Base-by-base conservation (phyloP, 768 basidiomycete genomes). In the Boletellus emodensis region DNA sequence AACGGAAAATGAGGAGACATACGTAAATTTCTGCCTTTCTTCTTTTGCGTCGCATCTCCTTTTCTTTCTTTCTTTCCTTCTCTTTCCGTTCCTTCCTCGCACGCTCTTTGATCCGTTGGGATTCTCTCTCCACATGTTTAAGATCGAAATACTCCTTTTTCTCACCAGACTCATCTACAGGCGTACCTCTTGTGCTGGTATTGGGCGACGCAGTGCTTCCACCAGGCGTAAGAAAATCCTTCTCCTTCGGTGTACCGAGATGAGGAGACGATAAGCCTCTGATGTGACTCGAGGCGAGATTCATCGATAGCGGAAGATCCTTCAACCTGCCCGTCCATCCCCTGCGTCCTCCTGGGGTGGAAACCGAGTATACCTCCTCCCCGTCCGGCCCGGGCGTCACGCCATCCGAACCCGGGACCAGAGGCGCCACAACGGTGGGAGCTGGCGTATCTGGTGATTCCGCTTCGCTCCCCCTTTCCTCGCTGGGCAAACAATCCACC, bases 11-110 rank as follows among this genome's bases (percentile, higher is more conserved):
- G 13, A 30, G 33, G 39, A 15, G 46, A 71, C 83, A 59, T 61
- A 90, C 89, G 64, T 81, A 91, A 49, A 90, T 78, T 67, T 90
- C 84, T 5, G 85, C 82, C 66, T 84, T 84, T 72, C 79, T 83
- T 61, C 84, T 74, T 64, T 84, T 83, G 48, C 73, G 67, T 60
- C 72, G 75, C 51, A 65, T 72, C 51, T 70, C 59, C 56, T 74
- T 72, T 41, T 71, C 63, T 48, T 40, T 60, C 18, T 24, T 36
- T 17, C 54, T 59, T 52, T 68, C 60, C 48, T 52, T 65, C 64
- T 74, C 74, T 62, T 72, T 71, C 56, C 65, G 70, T 45, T 67
- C 67, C 53, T 62, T 68, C 42, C 60, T 63, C 48, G 57, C 60
- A 9, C 51, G 59, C 17, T 63, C 61, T 44, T 51, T 50, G 22